phyloP scores from a whole-genome alignment of 108 stramenopile species.

The Cyclotella atomus region DNA sequence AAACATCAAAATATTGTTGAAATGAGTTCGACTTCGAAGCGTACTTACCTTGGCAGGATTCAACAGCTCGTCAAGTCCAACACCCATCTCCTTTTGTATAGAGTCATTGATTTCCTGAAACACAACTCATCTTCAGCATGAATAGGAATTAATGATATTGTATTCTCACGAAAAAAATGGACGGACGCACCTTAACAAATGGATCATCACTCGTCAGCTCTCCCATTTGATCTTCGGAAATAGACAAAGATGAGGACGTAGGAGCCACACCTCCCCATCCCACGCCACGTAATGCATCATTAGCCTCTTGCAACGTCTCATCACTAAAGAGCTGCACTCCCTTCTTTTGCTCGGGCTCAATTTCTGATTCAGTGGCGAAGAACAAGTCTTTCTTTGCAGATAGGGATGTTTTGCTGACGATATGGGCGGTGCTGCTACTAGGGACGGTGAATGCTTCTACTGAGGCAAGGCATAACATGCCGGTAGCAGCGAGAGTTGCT shows the following conservation, averaged over 20 bases:
- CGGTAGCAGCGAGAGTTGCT: background rate
- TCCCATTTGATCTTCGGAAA: constrained; percentile 29
- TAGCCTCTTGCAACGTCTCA: constrained; percentile 56
- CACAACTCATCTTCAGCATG: too few species aligned
- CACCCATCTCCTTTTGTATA: constrained; percentile 76
- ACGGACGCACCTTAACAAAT: constrained; percentile 1
- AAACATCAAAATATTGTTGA: background rate
- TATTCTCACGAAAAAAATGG: too few species aligned
- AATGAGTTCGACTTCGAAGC: background rate
- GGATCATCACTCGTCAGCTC: constrained; percentile 72
- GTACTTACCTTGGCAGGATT: constrained; percentile 87
- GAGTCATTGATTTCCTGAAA: constrained; percentile 65
- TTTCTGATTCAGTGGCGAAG: constrained; percentile 6
- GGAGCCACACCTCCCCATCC: constrained; percentile 63
- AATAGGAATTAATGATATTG: too few species aligned
- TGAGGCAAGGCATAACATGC: background rate
- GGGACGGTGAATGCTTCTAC: constrained; percentile 5
- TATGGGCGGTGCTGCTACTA: background rate
- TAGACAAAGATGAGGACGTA: background rate
- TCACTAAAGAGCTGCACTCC: constrained; percentile 25
- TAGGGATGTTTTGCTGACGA: background rate
- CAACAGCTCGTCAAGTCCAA: constrained; percentile 78
- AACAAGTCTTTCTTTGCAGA: constrained; percentile 16
- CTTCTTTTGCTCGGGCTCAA: background rate
- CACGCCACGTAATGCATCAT: constrained; percentile 65